A percentile compares a stretch with the other conserved stretches of the same genome.
Evolutionary conservation across 2,329 filamentous ascomycete genomes (phyloP).

Genomic region (Diaporthe capsici): DNA sequence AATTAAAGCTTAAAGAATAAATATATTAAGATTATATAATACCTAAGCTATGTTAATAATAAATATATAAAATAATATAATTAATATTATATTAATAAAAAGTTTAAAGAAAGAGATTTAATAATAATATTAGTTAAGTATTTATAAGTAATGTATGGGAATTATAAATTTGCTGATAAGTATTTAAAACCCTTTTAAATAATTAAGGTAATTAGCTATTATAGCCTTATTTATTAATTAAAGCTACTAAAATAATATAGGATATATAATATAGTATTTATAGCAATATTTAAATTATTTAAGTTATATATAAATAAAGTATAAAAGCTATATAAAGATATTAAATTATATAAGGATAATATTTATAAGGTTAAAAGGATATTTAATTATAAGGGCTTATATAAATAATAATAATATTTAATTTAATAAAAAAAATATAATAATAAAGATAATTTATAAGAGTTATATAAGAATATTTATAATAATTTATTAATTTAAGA

Average conservation of each 20-base stretch:
- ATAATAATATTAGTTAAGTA: neutral
- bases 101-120: neutral
- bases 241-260: neutral
- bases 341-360: neutral
- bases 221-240: neutral
- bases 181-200: neutral
- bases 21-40: neutral
- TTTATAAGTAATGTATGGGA: neutral
- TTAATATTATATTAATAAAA: neutral
- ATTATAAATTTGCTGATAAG: no score
- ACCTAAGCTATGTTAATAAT: neutral
- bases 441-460: neutral
- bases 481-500: neutral
- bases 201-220: neutral
- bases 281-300: neutral
- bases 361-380: neutral
- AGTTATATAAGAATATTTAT: neutral
- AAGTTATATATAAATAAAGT: no score
- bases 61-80: conserved; percentile 6
- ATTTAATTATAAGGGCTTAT: neutral
- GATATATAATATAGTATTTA: neutral
- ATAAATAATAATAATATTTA: neutral
- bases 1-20: no score
- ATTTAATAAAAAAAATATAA: neutral
- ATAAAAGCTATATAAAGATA: neutral